Percentiles rank a stretch among this genome's conserved stretches.
phyloP scores from a whole-genome alignment of 1,284 basidiomycete genomes.

The Trametes sp. region DNA sequence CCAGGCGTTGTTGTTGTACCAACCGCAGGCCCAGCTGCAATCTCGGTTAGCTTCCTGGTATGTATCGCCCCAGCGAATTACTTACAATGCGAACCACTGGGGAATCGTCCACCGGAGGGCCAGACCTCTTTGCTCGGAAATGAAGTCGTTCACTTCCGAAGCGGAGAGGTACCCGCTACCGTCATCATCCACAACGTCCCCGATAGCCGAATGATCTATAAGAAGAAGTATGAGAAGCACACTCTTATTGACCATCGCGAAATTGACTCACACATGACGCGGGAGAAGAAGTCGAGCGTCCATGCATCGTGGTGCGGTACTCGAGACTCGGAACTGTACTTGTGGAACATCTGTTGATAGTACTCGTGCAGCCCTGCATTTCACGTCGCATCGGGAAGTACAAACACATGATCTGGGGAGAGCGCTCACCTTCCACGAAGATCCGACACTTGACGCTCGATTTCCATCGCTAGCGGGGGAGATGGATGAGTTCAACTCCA shows the following conservation, averaged over 20 bases:
- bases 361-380: constrained; percentile 11
- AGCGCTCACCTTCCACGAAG: constrained; percentile 13
- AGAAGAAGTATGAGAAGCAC: no score
- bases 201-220: constrained; percentile 29
- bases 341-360: constrained; percentile 5
- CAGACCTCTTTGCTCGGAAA: constrained; percentile 10
- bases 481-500: neutral
- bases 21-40: constrained; percentile 26
- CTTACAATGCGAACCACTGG: constrained; percentile 31
- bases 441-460: constrained; percentile 16
- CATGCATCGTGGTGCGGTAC: constrained; percentile 19
- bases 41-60: neutral
- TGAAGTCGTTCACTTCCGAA: constrained; percentile 27
- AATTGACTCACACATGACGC: constrained; percentile 20
- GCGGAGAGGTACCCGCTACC: constrained; percentile 28
- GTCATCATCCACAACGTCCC: constrained; percentile 27
- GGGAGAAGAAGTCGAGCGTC: constrained; percentile 24
- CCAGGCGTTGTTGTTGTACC: constrained; percentile 30
- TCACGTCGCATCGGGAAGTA: neutral
- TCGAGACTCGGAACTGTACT: neutral
- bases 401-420: no score
- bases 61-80: neutral
- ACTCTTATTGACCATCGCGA: neutral
- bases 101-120: constrained; percentile 19
- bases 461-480: constrained; percentile 11